phyloP scores from a whole-genome alignment of 805 yeast genomes.

The Nakazawaea populi region DNA sequence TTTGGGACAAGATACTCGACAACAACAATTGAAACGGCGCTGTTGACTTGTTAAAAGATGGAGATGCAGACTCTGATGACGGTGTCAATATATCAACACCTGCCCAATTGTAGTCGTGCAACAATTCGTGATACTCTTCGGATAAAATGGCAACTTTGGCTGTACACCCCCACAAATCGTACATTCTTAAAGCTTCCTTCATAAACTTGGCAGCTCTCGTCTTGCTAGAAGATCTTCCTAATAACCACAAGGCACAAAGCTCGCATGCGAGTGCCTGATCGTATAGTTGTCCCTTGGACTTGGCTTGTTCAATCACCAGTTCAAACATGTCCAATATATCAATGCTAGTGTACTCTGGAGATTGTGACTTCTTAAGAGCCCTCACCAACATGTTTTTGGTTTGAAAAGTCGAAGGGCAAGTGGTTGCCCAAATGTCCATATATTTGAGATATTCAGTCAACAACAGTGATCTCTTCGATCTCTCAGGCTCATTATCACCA shows the following conservation, averaged over 20 bases:
- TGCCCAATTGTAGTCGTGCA: conserved; percentile 26
- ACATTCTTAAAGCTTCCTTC: conserved; percentile 29
- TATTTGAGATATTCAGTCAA: conserved; percentile 18
- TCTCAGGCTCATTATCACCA: conserved; percentile 16
- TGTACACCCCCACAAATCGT: conserved; percentile 24
- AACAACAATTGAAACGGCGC: conserved; percentile 23
- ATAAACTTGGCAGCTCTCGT: conserved; percentile 31
- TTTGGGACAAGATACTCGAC: conserved; percentile 18
- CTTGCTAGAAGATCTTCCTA: conserved; percentile 17
- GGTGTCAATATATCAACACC: conserved; percentile 18
- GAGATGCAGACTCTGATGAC: neutral
- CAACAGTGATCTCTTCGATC: conserved; percentile 12
- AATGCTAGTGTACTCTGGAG: conserved; percentile 22
- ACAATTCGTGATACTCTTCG: conserved; percentile 23
- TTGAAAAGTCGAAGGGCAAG: conserved; percentile 31
- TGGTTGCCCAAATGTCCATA: conserved; percentile 28
- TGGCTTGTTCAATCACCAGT: conserved; percentile 35
- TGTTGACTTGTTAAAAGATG: conserved; percentile 3
- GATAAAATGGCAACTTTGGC: conserved; percentile 20
- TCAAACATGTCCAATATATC: conserved; percentile 38
- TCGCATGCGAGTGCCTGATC: conserved; percentile 36
- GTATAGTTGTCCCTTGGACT: conserved; percentile 22
- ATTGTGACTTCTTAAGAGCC: conserved; percentile 23
- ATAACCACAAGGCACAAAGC: conserved; percentile 37
- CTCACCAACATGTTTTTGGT: conserved; percentile 29